Evolutionary conservation across 2,329 filamentous ascomycete genomes (phyloP), one percentile per base, ranked within the genome.

Genomic region (Nothophaeocryptopus gaeumannii): DNA sequence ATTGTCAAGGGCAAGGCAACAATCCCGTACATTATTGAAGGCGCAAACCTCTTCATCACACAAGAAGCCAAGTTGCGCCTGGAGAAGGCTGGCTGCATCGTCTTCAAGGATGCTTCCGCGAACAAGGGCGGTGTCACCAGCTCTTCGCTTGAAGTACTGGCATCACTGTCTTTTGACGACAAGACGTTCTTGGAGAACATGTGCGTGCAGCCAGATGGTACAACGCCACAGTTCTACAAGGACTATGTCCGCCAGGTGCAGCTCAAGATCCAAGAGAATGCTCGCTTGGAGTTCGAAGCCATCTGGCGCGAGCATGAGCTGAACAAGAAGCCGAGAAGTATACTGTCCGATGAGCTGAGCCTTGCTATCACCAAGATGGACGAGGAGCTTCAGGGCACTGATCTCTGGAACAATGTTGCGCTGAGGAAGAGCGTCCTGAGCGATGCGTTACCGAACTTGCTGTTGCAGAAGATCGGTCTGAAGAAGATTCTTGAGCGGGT

Each of bases 121-220:
- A 99, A 99, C 81, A 99, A 99, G 79, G 93, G 93, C 58, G 93
- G 93, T 69, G 93, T 99, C 39, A 99, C 93, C 0, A 96, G 90
- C 1, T 97, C 93, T 0, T 97, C 93, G 1, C 84, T 97, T 30
- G 93, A 99, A 67, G 93, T 99, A 5, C 82, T 99, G 16, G 93
- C 93, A 7, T 93, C 90, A 11, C 79, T 99, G 50, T 93, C 90
- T 35, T 97, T 99, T 67, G 89, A 99, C 63, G 93, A 99, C 59
- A 76, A 82, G 50, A 83, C 85, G 58, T 99, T 99, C 74, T 80
- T 86, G 45, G 78, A 90, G 72, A 85, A 99, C 78, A 99, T 99
- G 93, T 99, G 93, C 72, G 81, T 93, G 31, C 70, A 74, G 57
- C 83, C 90, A 58, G 80, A 86, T 57, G 93, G 89, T 44, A 82